phyloP scores from a whole-genome alignment of 2,329 filamentous ascomycete species.

The Aspergillus luchuensis region DNA sequence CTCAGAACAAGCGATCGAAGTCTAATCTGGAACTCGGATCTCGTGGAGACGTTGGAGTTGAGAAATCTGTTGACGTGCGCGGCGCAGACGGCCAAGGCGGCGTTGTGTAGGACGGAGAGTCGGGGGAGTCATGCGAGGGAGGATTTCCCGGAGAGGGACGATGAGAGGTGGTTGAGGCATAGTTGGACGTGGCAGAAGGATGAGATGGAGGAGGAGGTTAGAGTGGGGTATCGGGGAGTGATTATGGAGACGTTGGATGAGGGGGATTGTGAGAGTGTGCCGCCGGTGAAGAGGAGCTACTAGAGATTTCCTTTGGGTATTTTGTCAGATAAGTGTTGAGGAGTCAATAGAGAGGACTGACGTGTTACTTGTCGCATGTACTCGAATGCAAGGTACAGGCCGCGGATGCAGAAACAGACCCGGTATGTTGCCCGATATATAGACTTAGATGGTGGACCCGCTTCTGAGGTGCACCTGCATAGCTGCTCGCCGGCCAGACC shows the following conservation, averaged over 20 bases:
- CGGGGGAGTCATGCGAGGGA: constrained; percentile 96
- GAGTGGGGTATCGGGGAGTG: constrained; percentile 9
- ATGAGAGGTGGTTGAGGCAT: constrained; percentile 99
- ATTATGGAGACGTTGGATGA: constrained; percentile 11
- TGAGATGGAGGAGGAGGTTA: neutral
- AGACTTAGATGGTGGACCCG: no score
- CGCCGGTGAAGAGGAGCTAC: constrained; percentile 13
- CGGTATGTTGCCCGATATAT: no score
- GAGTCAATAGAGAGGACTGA: no score
- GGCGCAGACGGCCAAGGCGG: constrained; percentile 87
- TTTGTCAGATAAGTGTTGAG: no score
- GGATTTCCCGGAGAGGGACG: constrained; percentile 93
- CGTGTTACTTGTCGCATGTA: no score
- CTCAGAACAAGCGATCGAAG: constrained; percentile 94
- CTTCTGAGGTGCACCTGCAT: no score
- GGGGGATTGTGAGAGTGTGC: constrained; percentile 10
- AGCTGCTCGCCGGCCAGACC: no score
- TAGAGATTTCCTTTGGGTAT: neutral
- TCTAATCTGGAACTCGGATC: constrained; percentile 99
- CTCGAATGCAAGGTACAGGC: no score
- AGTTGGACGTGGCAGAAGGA: constrained; percentile 93
- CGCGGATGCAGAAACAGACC: no score
- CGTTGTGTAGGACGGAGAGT: constrained; percentile 93
- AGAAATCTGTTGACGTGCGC: constrained; percentile 95
- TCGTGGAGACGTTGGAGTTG: constrained; percentile 94